phyloP scores from a whole-genome alignment of 495 filamentous ascomycete genomes.

The Penicillium cinerascens region DNA sequence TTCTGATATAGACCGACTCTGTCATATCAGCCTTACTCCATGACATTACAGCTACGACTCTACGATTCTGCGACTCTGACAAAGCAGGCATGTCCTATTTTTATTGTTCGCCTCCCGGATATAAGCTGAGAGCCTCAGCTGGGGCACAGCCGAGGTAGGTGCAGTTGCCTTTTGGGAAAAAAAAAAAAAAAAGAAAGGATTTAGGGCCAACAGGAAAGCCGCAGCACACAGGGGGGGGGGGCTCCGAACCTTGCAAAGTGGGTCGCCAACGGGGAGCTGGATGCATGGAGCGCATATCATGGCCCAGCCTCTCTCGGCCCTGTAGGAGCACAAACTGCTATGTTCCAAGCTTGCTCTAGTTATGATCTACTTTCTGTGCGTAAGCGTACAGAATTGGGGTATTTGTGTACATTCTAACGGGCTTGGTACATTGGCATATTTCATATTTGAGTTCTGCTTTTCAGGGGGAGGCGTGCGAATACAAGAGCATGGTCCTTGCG shows the following conservation, averaged over 20 bases:
- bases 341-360: too few species aligned
- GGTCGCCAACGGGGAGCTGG: not conserved
- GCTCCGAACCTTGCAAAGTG: not conserved
- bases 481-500: not conserved
- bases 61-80: not conserved
- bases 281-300: not conserved
- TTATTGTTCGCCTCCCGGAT: not conserved
- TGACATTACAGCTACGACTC: too few species aligned
- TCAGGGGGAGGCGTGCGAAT: not conserved
- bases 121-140: not conserved
- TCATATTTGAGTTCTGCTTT: not conserved
- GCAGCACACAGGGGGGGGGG: not conserved
- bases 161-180: not conserved
- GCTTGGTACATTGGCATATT: not conserved
- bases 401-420: too few species aligned
- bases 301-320: not conserved
- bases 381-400: too few species aligned
- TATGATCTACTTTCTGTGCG: too few species aligned
- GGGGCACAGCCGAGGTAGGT: not conserved
- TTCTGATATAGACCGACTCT: not conserved
- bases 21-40: not conserved
- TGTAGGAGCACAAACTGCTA: not conserved
- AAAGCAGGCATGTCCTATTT: too few species aligned
- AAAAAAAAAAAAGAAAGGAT: not conserved
- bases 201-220: not conserved